Conservation (phyloP, 2,329 filamentous ascomycete genomes). For the Verticillium zaregamsianum region DNA sequence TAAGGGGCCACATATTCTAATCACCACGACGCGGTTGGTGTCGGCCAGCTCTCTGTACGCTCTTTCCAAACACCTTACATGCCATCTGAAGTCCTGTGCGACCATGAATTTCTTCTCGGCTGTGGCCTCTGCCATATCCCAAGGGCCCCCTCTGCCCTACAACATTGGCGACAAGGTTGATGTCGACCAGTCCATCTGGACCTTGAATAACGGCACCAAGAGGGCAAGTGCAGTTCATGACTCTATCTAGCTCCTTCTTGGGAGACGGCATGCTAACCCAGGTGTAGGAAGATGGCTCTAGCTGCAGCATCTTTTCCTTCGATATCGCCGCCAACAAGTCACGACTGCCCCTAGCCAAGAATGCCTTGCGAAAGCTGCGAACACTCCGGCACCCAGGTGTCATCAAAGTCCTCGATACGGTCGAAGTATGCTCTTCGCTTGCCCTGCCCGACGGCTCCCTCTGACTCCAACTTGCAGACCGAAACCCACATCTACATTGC, state of each 20-base stretch:
- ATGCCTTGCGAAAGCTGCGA: constrained; percentile 88
- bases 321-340: constrained; percentile 79
- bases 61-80: neutral
- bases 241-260: neutral
- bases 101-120: constrained; percentile 95
- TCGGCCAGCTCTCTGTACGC: neutral
- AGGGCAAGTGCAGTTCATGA: constrained; percentile 51
- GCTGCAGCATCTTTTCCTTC: constrained; percentile 97
- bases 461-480: constrained; percentile 50
- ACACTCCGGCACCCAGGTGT: constrained; percentile 93
- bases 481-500: constrained; percentile 95
- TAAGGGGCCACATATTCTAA: neutral
- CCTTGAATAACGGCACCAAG: constrained; percentile 90
- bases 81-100: neutral
- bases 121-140: constrained; percentile 92
- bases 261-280: constrained; percentile 1
- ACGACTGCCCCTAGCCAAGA: constrained; percentile 80
- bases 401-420: constrained; percentile 87
- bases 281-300: constrained; percentile 79
- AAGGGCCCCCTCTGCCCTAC: constrained; percentile 90
- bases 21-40: neutral
- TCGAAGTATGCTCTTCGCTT: constrained; percentile 59
- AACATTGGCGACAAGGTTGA: constrained; percentile 90
- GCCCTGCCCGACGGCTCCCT: neutral
- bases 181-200: constrained; percentile 91